A percentile compares a stretch with the other conserved stretches of the same genome.
Evolutionary conservation across 75 land plant species (phyloP).

Genomic region (Cunninghamia lanceolata): DNA sequence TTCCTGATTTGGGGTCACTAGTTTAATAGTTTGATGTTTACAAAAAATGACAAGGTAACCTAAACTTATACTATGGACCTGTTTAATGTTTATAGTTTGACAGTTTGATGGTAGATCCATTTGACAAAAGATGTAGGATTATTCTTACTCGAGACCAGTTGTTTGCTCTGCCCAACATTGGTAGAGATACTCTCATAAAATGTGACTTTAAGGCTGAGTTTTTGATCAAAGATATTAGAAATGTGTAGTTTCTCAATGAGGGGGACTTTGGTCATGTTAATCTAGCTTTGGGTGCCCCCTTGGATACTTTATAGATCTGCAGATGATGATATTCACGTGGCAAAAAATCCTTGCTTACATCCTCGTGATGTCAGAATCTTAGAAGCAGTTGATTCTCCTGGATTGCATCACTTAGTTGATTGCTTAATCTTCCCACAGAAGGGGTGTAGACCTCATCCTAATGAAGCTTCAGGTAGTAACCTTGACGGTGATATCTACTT

Average conservation of each 20-base stretch:
- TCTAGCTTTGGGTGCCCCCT: constrained; percentile 68
- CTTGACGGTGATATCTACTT: no score
- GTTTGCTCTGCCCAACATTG: constrained; percentile 26
- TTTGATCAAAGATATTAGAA: constrained; percentile 45
- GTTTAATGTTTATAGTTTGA: no score
- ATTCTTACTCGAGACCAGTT: constrained; percentile 43
- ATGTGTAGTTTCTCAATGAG: constrained; percentile 36
- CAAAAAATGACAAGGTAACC: no score
- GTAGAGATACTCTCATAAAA: constrained; percentile 29
- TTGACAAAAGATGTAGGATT: constrained; percentile 47
- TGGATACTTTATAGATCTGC: constrained; percentile 70
- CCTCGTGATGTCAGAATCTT: constrained; percentile 90
- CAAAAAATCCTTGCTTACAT: constrained; percentile 95
- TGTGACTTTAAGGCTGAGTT: constrained; percentile 78
- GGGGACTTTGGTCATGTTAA: constrained; percentile 32
- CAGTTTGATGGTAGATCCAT: no score
- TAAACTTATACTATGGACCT: no score
- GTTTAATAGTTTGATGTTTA: no score
- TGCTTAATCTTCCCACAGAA: no score
- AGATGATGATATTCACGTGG: constrained; percentile 76
- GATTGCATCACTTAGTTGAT: no score
- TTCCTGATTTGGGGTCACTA: no score
- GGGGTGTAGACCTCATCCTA: no score
- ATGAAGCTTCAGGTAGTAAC: no score
- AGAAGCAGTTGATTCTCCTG: no score